Percentiles rank a stretch among this genome's conserved stretches.
Conservation (phyloP, 1,284 basidiomycete species). For the Papiliotrema laurentii region DNA sequence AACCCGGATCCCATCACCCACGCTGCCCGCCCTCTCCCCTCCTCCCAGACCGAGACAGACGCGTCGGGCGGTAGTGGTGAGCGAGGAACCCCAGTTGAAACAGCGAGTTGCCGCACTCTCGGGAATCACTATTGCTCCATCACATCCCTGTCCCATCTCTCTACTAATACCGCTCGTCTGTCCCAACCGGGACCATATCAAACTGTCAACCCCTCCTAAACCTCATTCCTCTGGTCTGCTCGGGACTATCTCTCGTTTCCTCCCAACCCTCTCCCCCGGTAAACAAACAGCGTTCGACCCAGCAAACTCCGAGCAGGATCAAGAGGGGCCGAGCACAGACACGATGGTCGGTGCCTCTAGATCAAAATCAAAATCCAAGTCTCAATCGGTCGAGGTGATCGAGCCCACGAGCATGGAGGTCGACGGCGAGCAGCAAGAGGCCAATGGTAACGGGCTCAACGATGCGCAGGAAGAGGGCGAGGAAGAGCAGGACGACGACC, state of each 20-base stretch:
- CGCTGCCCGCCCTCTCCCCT: no score
- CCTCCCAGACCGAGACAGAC: no score
- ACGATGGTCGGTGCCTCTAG: background rate
- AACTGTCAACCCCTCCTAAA: background rate
- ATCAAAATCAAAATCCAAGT: background rate
- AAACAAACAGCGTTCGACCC: background rate
- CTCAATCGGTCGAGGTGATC: background rate
- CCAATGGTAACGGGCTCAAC: no score
- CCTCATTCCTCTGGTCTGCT: background rate
- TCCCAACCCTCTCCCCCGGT: background rate
- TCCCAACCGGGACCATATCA: no score
- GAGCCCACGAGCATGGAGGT: background rate
- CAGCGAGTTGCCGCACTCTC: no score
- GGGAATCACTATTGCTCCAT: no score
- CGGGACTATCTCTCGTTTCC: background rate
- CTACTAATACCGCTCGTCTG: no score
- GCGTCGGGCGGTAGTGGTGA: no score
- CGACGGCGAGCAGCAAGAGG: background rate
- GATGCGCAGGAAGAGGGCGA: constrained; percentile 4
- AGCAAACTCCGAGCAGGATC: background rate
- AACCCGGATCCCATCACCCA: no score
- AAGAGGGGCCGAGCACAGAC: background rate
- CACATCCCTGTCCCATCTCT: background rate
- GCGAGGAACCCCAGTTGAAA: no score
- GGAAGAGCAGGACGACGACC: constrained; percentile 5